A percentile compares a stretch with the other conserved stretches of the same genome.
Evolutionary conservation across 2,329 filamentous ascomycete genomes (phyloP).

Genomic region (Cercospora sojina): DNA sequence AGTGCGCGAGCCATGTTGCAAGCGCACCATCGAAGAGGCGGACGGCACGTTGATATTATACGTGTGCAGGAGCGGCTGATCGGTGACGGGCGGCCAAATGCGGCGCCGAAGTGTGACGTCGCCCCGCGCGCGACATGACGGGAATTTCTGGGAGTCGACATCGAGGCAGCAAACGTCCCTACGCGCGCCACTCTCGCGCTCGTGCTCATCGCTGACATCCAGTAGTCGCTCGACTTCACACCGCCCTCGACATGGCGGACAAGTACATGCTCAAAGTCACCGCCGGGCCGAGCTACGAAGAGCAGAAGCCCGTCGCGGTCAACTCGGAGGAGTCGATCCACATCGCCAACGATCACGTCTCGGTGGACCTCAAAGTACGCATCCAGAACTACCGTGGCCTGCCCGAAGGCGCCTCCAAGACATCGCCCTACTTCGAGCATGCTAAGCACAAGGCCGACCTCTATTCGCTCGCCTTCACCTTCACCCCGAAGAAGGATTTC

Average conservation of each 20-base stretch:
- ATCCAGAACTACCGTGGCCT: slow-evolving; percentile 69
- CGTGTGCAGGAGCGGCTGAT: background rate
- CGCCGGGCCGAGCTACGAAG: slow-evolving; percentile 72
- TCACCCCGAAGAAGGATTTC: slow-evolving; percentile 69
- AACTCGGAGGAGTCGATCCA: slow-evolving; percentile 64
- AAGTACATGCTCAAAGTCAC: slow-evolving; percentile 81
- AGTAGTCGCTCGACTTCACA: background rate
- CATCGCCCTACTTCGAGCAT: slow-evolving; percentile 74
- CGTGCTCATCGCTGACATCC: background rate
- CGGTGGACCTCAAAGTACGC: slow-evolving; percentile 70
- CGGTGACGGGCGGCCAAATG: background rate
- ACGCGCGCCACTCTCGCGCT: background rate
- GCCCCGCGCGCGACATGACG: background rate
- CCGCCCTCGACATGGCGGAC: slow-evolving; percentile 51
- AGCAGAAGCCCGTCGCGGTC: slow-evolving; percentile 72
- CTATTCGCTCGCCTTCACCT: slow-evolving; percentile 79
- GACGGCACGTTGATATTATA: no score
- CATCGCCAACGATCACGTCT: slow-evolving; percentile 64
- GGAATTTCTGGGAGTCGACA: background rate
- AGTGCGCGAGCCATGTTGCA: background rate
- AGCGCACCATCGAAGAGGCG: background rate
- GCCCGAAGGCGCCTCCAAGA: slow-evolving; percentile 65
- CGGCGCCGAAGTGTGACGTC: background rate
- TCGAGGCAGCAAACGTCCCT: background rate
- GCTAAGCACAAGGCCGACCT: slow-evolving; percentile 71